Evolutionary conservation across 306 rosid species (phyloP).

Genomic region (Rosa chinensis): DNA sequence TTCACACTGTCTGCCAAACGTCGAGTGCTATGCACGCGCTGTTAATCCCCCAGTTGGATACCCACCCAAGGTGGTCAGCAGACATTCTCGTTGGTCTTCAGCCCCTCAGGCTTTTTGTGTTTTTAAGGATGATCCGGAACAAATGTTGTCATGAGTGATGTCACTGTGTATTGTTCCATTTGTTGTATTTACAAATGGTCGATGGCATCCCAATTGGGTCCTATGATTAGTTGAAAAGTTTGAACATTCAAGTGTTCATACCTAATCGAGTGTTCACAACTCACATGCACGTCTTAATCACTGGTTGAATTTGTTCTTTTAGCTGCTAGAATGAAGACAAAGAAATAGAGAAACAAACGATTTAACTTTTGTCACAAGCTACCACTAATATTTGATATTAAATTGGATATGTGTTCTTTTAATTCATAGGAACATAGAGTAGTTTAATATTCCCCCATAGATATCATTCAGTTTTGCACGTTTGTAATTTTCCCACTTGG

Average conservation of each 20-base stretch:
- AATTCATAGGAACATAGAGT: too few species aligned
- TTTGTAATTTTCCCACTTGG: not conserved
- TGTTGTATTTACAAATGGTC: not conserved
- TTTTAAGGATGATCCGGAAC: not conserved
- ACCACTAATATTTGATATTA: too few species aligned
- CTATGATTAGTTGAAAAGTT: too few species aligned
- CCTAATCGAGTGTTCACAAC: not conserved
- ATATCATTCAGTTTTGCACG: not conserved
- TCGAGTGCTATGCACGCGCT: too few species aligned
- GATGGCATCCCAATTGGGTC: not conserved
- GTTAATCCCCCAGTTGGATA: too few species aligned
- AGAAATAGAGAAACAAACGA: not conserved
- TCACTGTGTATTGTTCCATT: not conserved
- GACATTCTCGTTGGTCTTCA: too few species aligned
- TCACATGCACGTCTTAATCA: not conserved
- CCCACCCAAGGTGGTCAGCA: too few species aligned
- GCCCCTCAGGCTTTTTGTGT: conserved; percentile 7
- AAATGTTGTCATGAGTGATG: not conserved
- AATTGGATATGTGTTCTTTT: not conserved
- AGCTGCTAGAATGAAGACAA: not conserved
- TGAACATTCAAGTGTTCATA: not conserved
- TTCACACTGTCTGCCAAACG: too few species aligned
- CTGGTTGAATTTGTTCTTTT: not conserved
- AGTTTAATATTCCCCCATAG: too few species aligned
- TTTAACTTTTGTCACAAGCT: not conserved